A percentile compares a stretch with the other conserved stretches of the same genome.
Conservation (phyloP, 2,329 filamentous ascomycete genomes). For the Mariannaea elegans region DNA sequence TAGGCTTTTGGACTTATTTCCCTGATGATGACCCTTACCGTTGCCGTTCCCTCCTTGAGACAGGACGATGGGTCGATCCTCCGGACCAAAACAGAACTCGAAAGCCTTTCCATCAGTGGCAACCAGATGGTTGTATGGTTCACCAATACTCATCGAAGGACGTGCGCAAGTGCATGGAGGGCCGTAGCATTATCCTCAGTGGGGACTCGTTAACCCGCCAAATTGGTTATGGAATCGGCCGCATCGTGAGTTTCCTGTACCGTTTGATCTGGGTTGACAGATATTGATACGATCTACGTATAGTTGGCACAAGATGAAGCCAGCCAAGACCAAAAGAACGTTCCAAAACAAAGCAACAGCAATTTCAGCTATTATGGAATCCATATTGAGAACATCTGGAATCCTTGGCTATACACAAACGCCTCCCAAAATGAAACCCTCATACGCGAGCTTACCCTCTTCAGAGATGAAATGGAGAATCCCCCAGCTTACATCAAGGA, state of each 20-base stretch:
- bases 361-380: conserved; percentile 5
- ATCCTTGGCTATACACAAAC: conserved; percentile 2
- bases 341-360: background rate
- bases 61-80: conserved; percentile 58
- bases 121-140: conserved; percentile 66
- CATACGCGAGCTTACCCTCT: conserved; percentile 35
- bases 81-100: conserved; percentile 39
- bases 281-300: background rate
- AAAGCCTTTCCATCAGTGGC: conserved; percentile 58
- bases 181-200: conserved; percentile 61
- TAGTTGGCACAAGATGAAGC: conserved; percentile 9
- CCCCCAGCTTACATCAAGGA: conserved; percentile 23
- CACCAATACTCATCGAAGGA: conserved; percentile 61
- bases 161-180: conserved; percentile 60
- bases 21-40: conserved; percentile 56
- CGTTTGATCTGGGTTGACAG: background rate
- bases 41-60: conserved; percentile 59
- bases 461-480: conserved; percentile 30
- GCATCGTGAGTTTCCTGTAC: conserved; percentile 2
- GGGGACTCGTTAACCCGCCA: conserved; percentile 68
- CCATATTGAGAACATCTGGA: background rate
- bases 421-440: conserved; percentile 32
- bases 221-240: conserved; percentile 56
- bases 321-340: background rate
- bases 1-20: background rate